A percentile compares a stretch with the other conserved stretches of the same genome.
Evolutionary conservation across 2,329 filamentous ascomycete genomes (phyloP).

Genomic region (Penicillium freii): DNA sequence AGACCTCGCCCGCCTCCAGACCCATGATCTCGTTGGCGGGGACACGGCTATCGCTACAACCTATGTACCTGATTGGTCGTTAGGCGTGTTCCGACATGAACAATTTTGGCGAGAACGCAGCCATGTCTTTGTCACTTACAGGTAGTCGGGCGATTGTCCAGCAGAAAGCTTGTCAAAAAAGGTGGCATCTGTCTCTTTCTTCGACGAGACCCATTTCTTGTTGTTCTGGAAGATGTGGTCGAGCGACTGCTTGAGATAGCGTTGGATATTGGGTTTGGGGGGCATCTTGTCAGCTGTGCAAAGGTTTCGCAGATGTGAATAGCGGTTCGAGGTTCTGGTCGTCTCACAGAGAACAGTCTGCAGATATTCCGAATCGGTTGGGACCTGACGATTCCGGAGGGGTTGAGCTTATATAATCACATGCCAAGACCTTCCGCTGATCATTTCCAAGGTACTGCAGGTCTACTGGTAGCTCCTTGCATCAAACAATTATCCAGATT

Average conservation of each 20-base stretch:
- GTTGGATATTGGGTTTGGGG: neutral
- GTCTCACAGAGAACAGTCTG: neutral
- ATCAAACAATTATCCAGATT: neutral
- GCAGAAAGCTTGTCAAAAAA: slow-evolving; percentile 65
- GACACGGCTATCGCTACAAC: slow-evolving; percentile 33
- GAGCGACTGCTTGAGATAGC: slow-evolving; percentile 40
- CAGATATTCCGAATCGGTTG: neutral
- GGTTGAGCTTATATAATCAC: neutral
- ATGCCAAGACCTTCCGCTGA: neutral
- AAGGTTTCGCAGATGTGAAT: neutral
- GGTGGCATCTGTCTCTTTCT: slow-evolving; percentile 58
- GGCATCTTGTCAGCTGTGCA: neutral
- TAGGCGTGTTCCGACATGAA: neutral
- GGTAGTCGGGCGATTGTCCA: slow-evolving; percentile 68
- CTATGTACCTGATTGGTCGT: slow-evolving; percentile 32
- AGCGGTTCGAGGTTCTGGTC: neutral
- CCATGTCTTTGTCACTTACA: slow-evolving; percentile 32
- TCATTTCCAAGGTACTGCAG: neutral
- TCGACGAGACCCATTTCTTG: slow-evolving; percentile 61
- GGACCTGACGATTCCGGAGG: neutral
- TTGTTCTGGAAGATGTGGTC: slow-evolving; percentile 69
- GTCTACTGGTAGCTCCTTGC: neutral
- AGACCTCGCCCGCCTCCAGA: slow-evolving; percentile 34
- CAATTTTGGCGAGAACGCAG: neutral
- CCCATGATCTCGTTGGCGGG: slow-evolving; percentile 36